phyloP scores from a whole-genome alignment of 2,329 filamentous ascomycete genomes.

The Aspergillus texensis region DNA sequence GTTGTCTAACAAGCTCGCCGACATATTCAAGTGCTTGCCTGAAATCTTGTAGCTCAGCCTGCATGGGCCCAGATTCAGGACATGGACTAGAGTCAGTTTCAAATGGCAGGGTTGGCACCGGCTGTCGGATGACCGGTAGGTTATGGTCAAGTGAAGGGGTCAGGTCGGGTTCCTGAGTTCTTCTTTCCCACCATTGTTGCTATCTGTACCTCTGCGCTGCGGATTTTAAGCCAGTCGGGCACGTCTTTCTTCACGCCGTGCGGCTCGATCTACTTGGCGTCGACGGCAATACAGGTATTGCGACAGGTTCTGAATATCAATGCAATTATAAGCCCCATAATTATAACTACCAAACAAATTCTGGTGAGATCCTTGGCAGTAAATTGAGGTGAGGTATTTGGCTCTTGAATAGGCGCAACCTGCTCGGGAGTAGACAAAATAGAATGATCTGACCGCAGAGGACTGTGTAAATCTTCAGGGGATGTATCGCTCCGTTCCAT shows the following conservation, averaged over 20 bases:
- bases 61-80: conserved; percentile 50
- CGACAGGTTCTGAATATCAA: conserved; percentile 48
- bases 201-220: conserved; percentile 56
- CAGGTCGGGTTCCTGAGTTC: conserved; percentile 35
- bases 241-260: conserved; percentile 57
- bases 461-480: not conserved
- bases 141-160: conserved; percentile 37
- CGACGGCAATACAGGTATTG: conserved; percentile 47
- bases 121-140: conserved; percentile 29
- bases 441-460: not conserved
- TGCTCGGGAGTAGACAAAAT: not conserved
- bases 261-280: conserved; percentile 55
- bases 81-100: conserved; percentile 27
- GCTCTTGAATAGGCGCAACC: conserved; percentile 12
- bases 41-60: conserved; percentile 55
- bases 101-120: conserved; percentile 47
- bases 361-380: conserved; percentile 27
- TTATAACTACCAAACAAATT: conserved; percentile 46
- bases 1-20: conserved; percentile 49
- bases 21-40: conserved; percentile 57
- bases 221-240: conserved; percentile 55
- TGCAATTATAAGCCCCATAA: conserved; percentile 41
- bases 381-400: conserved; percentile 6
- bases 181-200: conserved; percentile 53
- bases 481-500: too few relatives aligned